A percentile compares a stretch with the other conserved stretches of the same genome.
These are phyloP conservation scores for Suillus subluteus DNA, from an alignment of 768 basidiomycete species.

Conservation along the genomic window DNA sequence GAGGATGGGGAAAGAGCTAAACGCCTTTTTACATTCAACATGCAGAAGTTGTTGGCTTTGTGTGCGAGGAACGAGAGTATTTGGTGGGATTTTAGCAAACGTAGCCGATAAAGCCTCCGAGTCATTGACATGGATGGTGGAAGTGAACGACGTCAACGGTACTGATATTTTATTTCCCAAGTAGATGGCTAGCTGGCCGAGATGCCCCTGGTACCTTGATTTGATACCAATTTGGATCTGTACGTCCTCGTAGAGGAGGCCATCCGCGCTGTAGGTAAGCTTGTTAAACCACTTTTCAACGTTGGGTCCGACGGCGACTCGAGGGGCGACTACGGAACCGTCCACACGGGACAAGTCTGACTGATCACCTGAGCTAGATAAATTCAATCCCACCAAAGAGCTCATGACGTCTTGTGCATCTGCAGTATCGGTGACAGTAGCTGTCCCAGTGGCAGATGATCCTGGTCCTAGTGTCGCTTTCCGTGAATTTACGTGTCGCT, in stretches of 20 bases:
- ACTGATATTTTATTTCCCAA: conserved; percentile 93
- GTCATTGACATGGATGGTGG: conserved; percentile 74
- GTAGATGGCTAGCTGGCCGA: conserved; percentile 93
- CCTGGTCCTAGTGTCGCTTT: conserved; percentile 44
- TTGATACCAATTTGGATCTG: conserved; percentile 97
- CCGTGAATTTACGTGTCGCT: conserved; percentile 64
- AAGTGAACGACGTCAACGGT: conserved; percentile 90
- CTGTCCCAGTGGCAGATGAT: conserved; percentile 39
- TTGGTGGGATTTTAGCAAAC: conserved; percentile 91
- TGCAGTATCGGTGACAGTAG: conserved; percentile 38
- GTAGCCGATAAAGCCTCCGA: conserved; percentile 77
- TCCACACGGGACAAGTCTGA: conserved; percentile 20
- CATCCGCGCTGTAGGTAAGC: conserved; percentile 77
- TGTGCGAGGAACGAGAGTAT: conserved; percentile 74
- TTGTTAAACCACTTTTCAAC: conserved; percentile 91
- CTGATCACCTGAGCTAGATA: conserved; percentile 41
- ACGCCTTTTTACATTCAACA: conserved; percentile 91
- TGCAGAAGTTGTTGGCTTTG: conserved; percentile 94
- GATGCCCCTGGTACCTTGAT: conserved; percentile 92
- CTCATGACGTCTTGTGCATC: conserved; percentile 62
- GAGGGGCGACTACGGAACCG: conserved; percentile 47
- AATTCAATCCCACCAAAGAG: conserved; percentile 83
- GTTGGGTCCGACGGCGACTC: conserved; percentile 66
- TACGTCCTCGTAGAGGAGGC: conserved; percentile 93
- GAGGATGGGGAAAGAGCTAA: conserved; percentile 75